These are phyloP conservation scores for Cucurbita pepo DNA, from an alignment of 306 rosid genomes.

Conservation along the genomic window DNA sequence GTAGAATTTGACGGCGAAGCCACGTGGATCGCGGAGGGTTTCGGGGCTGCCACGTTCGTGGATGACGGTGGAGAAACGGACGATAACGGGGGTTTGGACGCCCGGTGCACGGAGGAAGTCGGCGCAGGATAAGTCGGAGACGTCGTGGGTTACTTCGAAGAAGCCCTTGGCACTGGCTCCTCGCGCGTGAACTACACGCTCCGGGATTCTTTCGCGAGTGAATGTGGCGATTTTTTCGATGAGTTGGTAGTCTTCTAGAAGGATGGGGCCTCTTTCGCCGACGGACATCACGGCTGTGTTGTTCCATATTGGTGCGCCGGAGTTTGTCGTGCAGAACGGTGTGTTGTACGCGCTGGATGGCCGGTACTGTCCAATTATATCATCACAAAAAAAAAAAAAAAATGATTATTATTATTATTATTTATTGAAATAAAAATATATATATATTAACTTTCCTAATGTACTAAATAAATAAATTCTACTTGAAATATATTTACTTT, in stretches of 20 bases:
- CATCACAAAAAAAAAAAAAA: no score
- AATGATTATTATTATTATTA: no score
- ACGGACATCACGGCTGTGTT: slow-evolving; percentile 54
- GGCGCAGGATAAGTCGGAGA: slow-evolving; percentile 73
- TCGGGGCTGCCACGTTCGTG: slow-evolving; percentile 99
- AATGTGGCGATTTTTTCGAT: slow-evolving; percentile 81
- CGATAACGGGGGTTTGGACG: slow-evolving; percentile 87
- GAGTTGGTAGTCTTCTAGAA: slow-evolving; percentile 83
- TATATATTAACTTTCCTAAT: no score
- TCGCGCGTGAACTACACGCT: slow-evolving; percentile 93
- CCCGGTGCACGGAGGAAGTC: slow-evolving; percentile 93
- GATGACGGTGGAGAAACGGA: slow-evolving; percentile 91
- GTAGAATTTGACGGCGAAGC: slow-evolving; percentile 78
- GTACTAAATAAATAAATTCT: no score
- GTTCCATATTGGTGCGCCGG: slow-evolving; percentile 88
- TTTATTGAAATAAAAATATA: no score
- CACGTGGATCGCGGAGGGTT: slow-evolving; percentile 77
- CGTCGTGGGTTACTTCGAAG: slow-evolving; percentile 89
- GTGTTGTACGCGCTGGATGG: slow-evolving; percentile 75
- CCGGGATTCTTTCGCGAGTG: slow-evolving; percentile 80
- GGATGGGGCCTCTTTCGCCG: slow-evolving; percentile 80
- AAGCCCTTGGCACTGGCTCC: slow-evolving; percentile 99
- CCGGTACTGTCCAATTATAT: slow-evolving; percentile 30
- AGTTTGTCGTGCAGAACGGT: slow-evolving; percentile 71
- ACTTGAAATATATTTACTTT: no score